Base-by-base conservation (phyloP, 1,139 yeast genomes). In the Zygosaccharomyces sapae region DNA sequence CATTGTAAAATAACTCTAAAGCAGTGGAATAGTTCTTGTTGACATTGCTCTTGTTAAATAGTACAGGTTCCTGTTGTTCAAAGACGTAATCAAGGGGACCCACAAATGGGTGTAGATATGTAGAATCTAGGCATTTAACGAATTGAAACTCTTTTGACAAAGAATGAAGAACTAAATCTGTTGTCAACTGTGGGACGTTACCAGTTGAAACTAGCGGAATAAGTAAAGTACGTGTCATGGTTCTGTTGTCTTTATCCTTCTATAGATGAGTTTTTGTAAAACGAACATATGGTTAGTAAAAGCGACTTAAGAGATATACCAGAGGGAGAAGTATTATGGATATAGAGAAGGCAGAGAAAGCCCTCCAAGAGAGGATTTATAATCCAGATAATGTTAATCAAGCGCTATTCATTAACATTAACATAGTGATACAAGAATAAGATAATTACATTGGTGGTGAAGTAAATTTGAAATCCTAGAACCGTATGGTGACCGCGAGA, bases 201-300 rank as follows among this genome's bases (percentile, higher is more conserved):
- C 95, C 97, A 13, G 88, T 77, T 2, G 96, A 81, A 0, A 92
- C 86, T 0, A 90, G 69, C 0, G 97, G 97, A 1, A 92, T 49
- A 1, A 90, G 63, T 18, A 88, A 63, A 1, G 58, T 58, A 4
- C 51, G 39, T 12, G 42, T 9, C 48, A 47, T 49, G 36, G 30
- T 9, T 25, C 39, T 18, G 24, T 25, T 33, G 19, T 36, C 10
- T 31, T 38, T n/a, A 5, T 29, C 9, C 12, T 39, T 27, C n/a
- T 27, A 27, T 8, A 16, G 16, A 16, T 16, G 16, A 16, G 13
- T n/a, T 37, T 16, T 37, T 10, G n/a, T 24, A 16, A 16, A 16
- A 16, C 16, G 16, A 16, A 16, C 16, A 16, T 16, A 16, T 16
- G 16, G 16, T 16, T 16, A 16, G 16, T 16, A 16, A 16, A 16